Evolutionary conservation across 345 rosid species (phyloP), one percentile per base, ranked within the genome.

Genomic region (Odontarrhena argentea): DNA sequence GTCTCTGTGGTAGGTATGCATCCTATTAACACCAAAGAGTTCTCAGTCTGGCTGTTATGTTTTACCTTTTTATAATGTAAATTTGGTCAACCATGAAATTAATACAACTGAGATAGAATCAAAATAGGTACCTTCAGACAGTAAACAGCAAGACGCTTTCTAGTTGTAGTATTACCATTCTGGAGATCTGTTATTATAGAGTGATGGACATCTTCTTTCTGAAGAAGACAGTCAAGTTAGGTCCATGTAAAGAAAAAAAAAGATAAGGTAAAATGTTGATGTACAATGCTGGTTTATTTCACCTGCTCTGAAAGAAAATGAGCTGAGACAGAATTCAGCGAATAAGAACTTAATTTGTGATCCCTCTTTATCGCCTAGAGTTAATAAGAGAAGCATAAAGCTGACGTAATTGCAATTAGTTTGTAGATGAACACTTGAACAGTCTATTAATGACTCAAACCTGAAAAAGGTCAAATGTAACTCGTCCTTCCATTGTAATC

Each of bases 231-330:
- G 26, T 12, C 24, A 46, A 18, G 50, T 46, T 46, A n/a, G 18
- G 22, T 7, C 15, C 13, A n/a, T 46, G 7, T 2, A 14, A 13
- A 41, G 52, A 54, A 15, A 30, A 52, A 47, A 52, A 56, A 69
- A 56, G 67, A 36, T 14, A 64, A 54, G 28, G 6, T 30, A 34
- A 54, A 50, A 18, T 18, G 22, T 18, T 18, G 22, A 18, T 18
- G 22, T 18, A 18, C 22, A 18, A 18, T 18, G 22, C 22, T 18
- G 22, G 11, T 59, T 10, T 37, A 67, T 18, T 55, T 83, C 76
- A 91, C 97, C 91, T 94, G 99, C 80, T 91, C 97, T 32, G 94
- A 85, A 40, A 94, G 97, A 81, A 94, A 94, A 78, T 94, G 99
- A 5, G 99, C 95, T 43, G 97, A 91, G 77, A 94, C 97, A 54